phyloP scores from a whole-genome alignment of 2,329 filamentous ascomycete genomes.

The Geosmithia putterillii region DNA sequence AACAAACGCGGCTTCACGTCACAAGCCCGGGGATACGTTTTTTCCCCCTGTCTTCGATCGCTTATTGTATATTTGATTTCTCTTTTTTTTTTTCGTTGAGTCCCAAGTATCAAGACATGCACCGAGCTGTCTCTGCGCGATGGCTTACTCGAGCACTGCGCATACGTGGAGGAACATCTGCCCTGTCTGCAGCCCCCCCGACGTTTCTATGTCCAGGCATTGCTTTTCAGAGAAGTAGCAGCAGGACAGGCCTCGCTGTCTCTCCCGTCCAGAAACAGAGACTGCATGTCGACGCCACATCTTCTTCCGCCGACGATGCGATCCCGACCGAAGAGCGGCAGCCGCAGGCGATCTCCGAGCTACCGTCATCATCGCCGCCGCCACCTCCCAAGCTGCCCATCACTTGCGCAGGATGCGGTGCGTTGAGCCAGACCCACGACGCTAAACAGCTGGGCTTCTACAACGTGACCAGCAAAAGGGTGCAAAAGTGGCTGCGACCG shows the following conservation, averaged over 20 bases:
- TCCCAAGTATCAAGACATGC: too few species aligned
- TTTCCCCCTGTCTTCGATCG: too few species aligned
- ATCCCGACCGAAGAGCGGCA: not conserved
- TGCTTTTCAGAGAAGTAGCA: not conserved
- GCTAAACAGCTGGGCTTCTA: conserved; percentile 44
- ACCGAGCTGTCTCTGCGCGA: conserved; percentile 27
- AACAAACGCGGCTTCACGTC: conserved; percentile 1
- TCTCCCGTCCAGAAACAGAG: not conserved
- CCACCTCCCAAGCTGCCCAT: conserved; percentile 29
- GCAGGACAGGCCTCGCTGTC: not conserved
- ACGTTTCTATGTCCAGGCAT: conserved; percentile 34
- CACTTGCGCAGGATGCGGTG: conserved; percentile 53
- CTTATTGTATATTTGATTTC: too few species aligned
- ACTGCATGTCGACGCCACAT: not conserved
- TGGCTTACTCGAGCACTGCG: conserved; percentile 29
- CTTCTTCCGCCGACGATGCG: not conserved
- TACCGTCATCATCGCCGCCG: too few species aligned
- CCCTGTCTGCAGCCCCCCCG: conserved; percentile 25
- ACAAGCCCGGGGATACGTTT: not conserved
- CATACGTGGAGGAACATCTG: conserved; percentile 20
- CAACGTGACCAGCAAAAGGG: conserved; percentile 34
- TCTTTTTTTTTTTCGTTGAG: not conserved
- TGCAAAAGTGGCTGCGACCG: conserved; percentile 31
- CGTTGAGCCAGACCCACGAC: conserved; percentile 44
- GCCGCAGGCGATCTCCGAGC: not conserved